Evolutionary conservation across 495 filamentous ascomycete genomes (phyloP).

Genomic region (Penicillium steckii): DNA sequence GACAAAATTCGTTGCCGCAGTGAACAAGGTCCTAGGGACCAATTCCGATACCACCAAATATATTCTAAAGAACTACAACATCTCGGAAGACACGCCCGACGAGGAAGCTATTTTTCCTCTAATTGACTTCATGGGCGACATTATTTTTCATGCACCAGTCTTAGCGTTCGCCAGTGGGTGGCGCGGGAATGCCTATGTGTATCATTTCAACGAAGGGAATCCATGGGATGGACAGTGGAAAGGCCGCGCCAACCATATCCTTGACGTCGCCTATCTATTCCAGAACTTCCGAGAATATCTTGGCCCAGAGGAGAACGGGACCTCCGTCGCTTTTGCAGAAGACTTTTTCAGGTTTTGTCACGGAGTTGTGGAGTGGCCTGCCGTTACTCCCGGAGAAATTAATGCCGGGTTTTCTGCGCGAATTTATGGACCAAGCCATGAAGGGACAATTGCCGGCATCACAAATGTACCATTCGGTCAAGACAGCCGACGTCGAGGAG

Average conservation of each 20-base stretch:
- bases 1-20: conserved; percentile 26
- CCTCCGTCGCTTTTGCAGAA: conserved; percentile 35
- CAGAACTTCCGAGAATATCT: conserved; percentile 44
- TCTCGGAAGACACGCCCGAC: conserved; percentile 27
- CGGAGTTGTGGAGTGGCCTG: conserved; percentile 38
- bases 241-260: conserved; percentile 39
- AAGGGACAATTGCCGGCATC: conserved; percentile 2
- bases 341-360: conserved; percentile 46
- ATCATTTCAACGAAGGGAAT: conserved; percentile 50
- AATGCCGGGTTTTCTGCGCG: conserved; percentile 21
- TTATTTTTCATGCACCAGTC: conserved; percentile 37
- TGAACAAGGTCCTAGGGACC: conserved; percentile 17
- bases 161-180: conserved; percentile 33
- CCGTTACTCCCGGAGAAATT: conserved; percentile 14
- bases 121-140: conserved; percentile 39
- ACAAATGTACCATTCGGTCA: conserved; percentile 20
- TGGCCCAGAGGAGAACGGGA: conserved; percentile 24
- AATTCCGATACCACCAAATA: conserved; percentile 17
- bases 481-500: conserved; percentile 20
- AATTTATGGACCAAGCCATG: conserved; percentile 27
- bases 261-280: conserved; percentile 48
- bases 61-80: conserved; percentile 32
- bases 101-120: conserved; percentile 30
- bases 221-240: conserved; percentile 49
- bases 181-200: conserved; percentile 41